Base-by-base conservation (phyloP, 73 alveolate genomes). In the Paraurostyla sp. region DNA sequence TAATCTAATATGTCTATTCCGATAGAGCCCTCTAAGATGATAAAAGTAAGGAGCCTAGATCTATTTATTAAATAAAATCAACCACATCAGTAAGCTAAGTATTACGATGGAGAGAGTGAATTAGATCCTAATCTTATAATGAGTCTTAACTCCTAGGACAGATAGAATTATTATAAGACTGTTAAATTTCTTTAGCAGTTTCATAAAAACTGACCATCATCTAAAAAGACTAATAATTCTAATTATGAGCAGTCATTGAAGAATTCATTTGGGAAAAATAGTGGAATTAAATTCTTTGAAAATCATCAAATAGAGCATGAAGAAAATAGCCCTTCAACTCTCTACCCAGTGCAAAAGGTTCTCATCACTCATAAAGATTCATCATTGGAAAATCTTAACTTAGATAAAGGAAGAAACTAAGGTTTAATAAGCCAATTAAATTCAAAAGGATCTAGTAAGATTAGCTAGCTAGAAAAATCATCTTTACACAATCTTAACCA, bases 31-130 rank as follows among this genome's bases (percentile, higher is more conserved):
- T n/a, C n/a, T n/a, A 38, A 65, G 58, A 9, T 65, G 25, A 65
- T 65, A 38, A 65, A 65, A 6, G 82, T 65, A 65, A 65, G 41
- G 23, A 65, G 82, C 25, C 58, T 65, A 38, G 82, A 65, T 9
- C 35, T 38, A 11, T 11, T 65, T 18, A 30, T 65, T 11, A 35
- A 32, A 6, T 22, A 65, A 35, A 29, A 30, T 38, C 35, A 65
- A 1, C 3, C 9, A 38, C 32, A 11, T 15, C 3, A 38, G 18
- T 20, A 4, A 4, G 1, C 18, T 2, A 65, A 38, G 38, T 2
- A 6, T 16, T 7, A 9, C 0, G 82, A 65, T 0, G 38, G 25
- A 3, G 82, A 65, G 36, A 65, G 32, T 35, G 82, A 65, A 9
- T 38, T 65, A 65, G 46, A 65, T 22, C 58, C 23, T 18, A 15